Base-by-base conservation (phyloP, 495 filamentous ascomycete species). In the Lasiosphaeria ovina region DNA sequence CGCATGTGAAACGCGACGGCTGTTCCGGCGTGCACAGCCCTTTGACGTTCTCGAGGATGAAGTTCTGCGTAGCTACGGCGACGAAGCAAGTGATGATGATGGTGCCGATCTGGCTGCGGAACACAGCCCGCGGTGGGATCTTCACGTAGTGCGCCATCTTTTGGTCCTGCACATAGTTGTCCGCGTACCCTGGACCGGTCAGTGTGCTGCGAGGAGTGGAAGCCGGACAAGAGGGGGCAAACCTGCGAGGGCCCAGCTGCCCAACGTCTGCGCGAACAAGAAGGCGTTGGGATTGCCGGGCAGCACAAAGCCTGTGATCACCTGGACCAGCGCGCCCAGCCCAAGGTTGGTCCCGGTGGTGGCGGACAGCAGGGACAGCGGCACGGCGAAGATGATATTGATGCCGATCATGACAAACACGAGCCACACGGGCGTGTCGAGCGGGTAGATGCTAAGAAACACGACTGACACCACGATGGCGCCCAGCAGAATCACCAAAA, bases 391-490 rank as follows among this genome's bases (percentile, higher is more conserved):
- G 36, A 77, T 64, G 40, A 77, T 61, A 53, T 72, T 74, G 56
- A 77, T 69, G 12, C 58, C 73, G 47, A 77, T 73, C 47, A 74
- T 65, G 11, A 75, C 59, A 31, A 74, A 70, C 1, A 74, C 64
- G 3, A 70, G 64, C 69, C 69, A 74, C 5, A 72, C 64, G 40
- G 71, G 71, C 11, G 69, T 74, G 47, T 70, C 65, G 45, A 72
- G 59, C 7, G 68, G 76, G 55, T 80, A 88, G 35, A 78, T 81
- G 11, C 75, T 69, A 3, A 76, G 66, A 7, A 82, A 77, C 9
- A 80, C 80, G 11, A 87, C 69, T 0, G 76, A 75, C 3, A 88
- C 72, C 1, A 66, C 79, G 11, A 83, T 67, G 70, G 83, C 83
- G 33, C 69, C 55, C 2, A 84, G 33, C 5, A 79, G 67, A 12